phyloP scores from a whole-genome alignment of 2,329 filamentous ascomycete species.

The Sporothrix protearum region DNA sequence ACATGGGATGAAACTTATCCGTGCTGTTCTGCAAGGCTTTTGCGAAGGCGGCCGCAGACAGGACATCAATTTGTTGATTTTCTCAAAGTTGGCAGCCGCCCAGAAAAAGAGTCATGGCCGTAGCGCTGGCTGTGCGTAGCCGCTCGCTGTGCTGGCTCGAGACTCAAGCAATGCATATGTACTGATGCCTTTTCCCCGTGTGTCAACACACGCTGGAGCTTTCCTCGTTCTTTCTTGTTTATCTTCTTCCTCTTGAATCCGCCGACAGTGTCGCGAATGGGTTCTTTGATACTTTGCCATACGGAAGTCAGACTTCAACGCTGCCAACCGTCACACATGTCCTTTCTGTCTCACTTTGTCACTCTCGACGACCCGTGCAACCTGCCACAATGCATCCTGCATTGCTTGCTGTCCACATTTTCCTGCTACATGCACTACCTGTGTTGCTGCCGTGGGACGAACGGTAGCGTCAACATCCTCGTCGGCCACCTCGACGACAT shows the following conservation, averaged over 20 bases:
- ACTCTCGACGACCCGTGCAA: background rate
- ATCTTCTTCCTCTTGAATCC: background rate
- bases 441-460: background rate
- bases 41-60: background rate
- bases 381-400: background rate
- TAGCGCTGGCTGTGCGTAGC: too few relatives aligned
- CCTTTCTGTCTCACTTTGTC: background rate
- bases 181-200: background rate
- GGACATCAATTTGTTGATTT: too few relatives aligned
- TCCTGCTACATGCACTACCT: background rate
- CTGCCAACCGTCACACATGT: background rate
- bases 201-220: background rate
- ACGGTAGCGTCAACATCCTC: background rate
- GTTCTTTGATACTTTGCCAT: background rate
- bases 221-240: background rate
- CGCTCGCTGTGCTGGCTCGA: background rate
- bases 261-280: background rate
- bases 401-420: background rate
- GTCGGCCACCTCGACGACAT: background rate
- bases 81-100: too few relatives aligned
- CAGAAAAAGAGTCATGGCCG: too few relatives aligned
- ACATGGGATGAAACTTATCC: background rate
- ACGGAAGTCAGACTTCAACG: background rate
- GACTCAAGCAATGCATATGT: background rate
- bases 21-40: background rate